These are phyloP conservation scores for Buxus sempervirens DNA, from an alignment of 164 flowering plant genomes.

Conservation along the genomic window DNA sequence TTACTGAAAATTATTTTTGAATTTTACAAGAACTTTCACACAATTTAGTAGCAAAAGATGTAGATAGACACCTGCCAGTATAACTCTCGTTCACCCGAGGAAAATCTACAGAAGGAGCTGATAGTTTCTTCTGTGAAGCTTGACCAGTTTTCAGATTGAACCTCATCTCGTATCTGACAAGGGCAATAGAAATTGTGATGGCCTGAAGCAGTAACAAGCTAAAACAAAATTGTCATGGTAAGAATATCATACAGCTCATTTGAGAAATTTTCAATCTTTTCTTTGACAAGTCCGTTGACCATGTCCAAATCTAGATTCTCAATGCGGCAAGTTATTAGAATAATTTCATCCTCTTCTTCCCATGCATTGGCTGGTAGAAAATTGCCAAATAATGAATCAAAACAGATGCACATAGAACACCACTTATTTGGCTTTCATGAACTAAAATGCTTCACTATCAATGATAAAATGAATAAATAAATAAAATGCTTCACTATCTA, in stretches of 20 bases:
- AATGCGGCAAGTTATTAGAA: constrained; percentile 79
- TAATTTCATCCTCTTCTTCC: constrained; percentile 94
- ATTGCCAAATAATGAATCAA: constrained; percentile 14
- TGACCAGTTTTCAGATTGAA: constrained; percentile 83
- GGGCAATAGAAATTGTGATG: constrained; percentile 2
- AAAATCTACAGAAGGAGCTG: constrained; percentile 84
- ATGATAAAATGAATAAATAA: too few species aligned
- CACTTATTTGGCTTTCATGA: constrained; percentile 1
- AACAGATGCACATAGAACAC: background rate
- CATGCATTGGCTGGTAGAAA: constrained; percentile 81
- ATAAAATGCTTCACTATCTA: too few species aligned
- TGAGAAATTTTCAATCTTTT: constrained; percentile 56
- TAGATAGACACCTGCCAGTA: constrained; percentile 65
- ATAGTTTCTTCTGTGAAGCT: constrained; percentile 80
- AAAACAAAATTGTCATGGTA: background rate
- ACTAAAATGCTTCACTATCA: background rate
- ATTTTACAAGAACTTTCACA: background rate
- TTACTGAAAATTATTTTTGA: background rate
- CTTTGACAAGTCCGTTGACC: constrained; percentile 59
- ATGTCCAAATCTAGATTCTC: constrained; percentile 75
- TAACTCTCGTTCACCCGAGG: constrained; percentile 87
- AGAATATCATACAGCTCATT: constrained; percentile 73
- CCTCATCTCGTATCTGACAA: constrained; percentile 88
- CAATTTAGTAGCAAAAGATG: background rate
- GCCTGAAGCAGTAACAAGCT: background rate